Conservation (phyloP, 2,329 filamentous ascomycete genomes). For the Epichloe coenophiala region DNA sequence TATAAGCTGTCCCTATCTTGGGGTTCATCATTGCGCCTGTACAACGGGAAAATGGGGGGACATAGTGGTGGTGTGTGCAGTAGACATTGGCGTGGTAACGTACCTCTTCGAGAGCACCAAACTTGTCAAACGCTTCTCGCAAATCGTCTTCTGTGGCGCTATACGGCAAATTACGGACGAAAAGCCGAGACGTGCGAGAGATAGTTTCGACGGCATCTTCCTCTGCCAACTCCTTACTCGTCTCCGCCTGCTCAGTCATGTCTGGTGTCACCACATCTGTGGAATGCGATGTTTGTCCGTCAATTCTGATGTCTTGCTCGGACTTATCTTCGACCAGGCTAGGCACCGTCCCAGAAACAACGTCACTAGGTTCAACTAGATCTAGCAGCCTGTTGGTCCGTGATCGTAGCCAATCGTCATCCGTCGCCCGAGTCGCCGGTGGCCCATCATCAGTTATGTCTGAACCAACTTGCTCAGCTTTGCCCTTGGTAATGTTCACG, state of each 20-base stretch:
- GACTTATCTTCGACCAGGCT: conserved; percentile 2
- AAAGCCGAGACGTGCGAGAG: conserved; percentile 62
- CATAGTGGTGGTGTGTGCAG: neutral
- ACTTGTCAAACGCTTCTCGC: conserved; percentile 54
- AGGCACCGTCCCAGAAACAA: conserved; percentile 12
- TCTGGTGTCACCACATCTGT: conserved; percentile 12
- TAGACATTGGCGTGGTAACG: conserved; percentile 23
- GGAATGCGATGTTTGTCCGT: conserved; percentile 14
- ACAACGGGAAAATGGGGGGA: neutral
- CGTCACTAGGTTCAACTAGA: conserved; percentile 62
- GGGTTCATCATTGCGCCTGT: conserved; percentile 71
- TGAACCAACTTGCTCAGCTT: conserved; percentile 9
- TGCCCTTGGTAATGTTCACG: conserved; percentile 3
- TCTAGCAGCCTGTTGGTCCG: conserved; percentile 78
- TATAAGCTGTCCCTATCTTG: conserved; percentile 99
- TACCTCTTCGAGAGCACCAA: conserved; percentile 80
- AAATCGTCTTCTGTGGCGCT: conserved; percentile 66
- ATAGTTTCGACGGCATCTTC: conserved; percentile 42
- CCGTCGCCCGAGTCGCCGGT: conserved; percentile 38
- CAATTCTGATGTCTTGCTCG: conserved; percentile 10
- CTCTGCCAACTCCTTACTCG: conserved; percentile 16
- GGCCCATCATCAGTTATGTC: conserved; percentile 14
- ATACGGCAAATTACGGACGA: conserved; percentile 81
- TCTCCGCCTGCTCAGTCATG: conserved; percentile 15
- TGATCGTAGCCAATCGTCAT: conserved; percentile 85